Evolutionary conservation across 2,329 filamentous ascomycete species (phyloP), one percentile per base, ranked within the genome.

Genomic region (Xylariaceae sp.): DNA sequence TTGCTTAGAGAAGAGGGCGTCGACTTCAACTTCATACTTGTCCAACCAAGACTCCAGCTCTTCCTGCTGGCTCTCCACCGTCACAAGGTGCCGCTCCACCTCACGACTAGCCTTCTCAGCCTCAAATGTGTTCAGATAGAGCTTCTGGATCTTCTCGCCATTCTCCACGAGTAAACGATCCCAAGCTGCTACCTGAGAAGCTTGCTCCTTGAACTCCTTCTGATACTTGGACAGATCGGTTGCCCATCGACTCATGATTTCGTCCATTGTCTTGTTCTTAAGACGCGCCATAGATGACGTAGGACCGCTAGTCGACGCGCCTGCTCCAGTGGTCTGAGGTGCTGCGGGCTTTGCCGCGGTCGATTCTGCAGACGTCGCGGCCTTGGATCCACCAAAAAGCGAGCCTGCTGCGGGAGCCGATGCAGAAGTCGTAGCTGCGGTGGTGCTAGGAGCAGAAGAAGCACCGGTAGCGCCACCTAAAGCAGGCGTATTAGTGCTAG

Each of bases 221-320:
- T 97, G 93, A 71, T 99, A 97, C 71, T 96, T 95, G 56, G 92
- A 89, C 53, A 99, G 80, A 71, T 97, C 94, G 0, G 92, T 91
- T 1, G 94, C 94, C 94, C 94, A 99, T 37, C 92, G 87, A 3
- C 91, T 97, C 66, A 99, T 92, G 64, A 99, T 97, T 73, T 99
- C 94, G 71, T 99, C 94, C 89, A 99, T 97, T 0, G 93, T 96
- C 78, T 96, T 97, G 75, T 97, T 96, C 80, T 96, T 96, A 44
- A 99, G 80, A 34, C 94, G 88, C 3, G 93, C 94, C 69, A 95
- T 86, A 59, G 92, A 88, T 13, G 94, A 93, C 2, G 87, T 79
- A 1, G 92, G 91, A 0, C 92, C 92, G 39, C 85, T 80, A 2
- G 90, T 96, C 1, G 92, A 95, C 34, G 87, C 85, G 15, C 85